phyloP scores from a whole-genome alignment of 148 eudicot genomes.

The Camellia lanceoleosa region DNA sequence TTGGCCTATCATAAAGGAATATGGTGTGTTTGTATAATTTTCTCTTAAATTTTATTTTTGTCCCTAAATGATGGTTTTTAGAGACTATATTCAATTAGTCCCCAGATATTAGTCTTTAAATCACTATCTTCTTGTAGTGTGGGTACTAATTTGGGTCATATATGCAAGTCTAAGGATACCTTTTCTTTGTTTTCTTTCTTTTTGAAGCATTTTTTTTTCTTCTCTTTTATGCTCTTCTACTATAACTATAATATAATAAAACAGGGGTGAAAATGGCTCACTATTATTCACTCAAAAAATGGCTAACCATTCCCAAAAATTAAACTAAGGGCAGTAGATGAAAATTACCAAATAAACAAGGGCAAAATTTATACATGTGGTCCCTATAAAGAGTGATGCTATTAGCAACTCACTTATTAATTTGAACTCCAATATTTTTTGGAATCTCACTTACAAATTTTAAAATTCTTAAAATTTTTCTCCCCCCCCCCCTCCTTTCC shows the following conservation, averaged over 20 bases:
- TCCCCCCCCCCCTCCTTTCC: no score
- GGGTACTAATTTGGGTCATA: neutral
- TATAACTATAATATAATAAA: neutral
- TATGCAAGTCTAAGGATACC: neutral
- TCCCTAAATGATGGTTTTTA: no score
- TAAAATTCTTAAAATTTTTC: no score
- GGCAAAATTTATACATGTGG: neutral
- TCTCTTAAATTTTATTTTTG: no score
- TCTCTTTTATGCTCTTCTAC: neutral
- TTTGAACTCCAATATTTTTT: no score
- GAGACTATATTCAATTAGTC: no score
- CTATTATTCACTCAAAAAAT: neutral
- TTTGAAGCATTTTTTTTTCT: neutral
- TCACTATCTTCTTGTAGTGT: neutral
- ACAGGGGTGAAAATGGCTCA: neutral
- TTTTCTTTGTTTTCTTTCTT: neutral
- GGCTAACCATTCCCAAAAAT: neutral
- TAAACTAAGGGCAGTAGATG: neutral
- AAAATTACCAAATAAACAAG: neutral
- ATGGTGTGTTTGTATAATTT: no score
- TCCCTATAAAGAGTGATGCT: no score
- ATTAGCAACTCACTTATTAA: no score
- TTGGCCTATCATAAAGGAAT: no score
- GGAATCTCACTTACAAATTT: no score
- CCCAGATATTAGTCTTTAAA: neutral